phyloP scores from a whole-genome alignment of 371 early-diverging fungal genomes.

The Mucor piriformis region DNA sequence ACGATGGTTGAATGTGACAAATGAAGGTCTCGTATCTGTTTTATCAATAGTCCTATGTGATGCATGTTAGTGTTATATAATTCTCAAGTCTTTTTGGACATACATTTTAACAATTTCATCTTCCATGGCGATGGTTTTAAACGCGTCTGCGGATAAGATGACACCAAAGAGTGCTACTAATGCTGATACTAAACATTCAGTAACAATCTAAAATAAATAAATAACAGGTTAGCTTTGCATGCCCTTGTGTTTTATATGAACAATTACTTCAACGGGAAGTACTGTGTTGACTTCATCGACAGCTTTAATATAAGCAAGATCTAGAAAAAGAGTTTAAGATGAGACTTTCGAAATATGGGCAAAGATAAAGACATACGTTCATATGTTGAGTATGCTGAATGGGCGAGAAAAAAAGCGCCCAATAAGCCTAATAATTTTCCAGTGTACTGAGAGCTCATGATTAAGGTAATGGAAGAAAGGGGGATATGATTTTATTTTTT shows the following conservation, averaged over 20 bases:
- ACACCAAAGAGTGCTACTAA: constrained; percentile 45
- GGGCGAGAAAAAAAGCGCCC: constrained; percentile 59
- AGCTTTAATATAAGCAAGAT: constrained; percentile 70
- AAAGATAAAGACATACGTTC: constrained; percentile 60
- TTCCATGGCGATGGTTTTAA: constrained; percentile 65
- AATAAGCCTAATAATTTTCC: constrained; percentile 57
- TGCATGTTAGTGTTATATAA: not conserved
- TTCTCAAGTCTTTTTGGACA: constrained; percentile 2
- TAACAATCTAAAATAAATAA: constrained; percentile 30
- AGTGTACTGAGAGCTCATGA: constrained; percentile 30
- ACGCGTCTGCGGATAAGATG: constrained; percentile 56
- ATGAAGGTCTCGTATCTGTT: constrained; percentile 66
- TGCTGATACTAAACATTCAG: constrained; percentile 45
- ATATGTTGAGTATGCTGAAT: constrained; percentile 72
- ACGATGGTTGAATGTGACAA: constrained; percentile 67
- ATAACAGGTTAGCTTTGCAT: not conserved
- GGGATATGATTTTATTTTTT: not conserved
- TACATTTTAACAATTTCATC: constrained; percentile 69
- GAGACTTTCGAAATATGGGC: not conserved
- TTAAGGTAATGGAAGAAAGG: not conserved
- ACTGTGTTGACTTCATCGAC: constrained; percentile 55
- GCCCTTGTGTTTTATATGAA: not conserved
- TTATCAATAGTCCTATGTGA: constrained; percentile 63
- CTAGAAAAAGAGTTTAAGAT: constrained; percentile 32
- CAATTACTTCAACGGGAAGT: constrained; percentile 66